Conservation (phyloP, 2,329 filamentous ascomycete genomes). For the Hirsutella minnesotensis region DNA sequence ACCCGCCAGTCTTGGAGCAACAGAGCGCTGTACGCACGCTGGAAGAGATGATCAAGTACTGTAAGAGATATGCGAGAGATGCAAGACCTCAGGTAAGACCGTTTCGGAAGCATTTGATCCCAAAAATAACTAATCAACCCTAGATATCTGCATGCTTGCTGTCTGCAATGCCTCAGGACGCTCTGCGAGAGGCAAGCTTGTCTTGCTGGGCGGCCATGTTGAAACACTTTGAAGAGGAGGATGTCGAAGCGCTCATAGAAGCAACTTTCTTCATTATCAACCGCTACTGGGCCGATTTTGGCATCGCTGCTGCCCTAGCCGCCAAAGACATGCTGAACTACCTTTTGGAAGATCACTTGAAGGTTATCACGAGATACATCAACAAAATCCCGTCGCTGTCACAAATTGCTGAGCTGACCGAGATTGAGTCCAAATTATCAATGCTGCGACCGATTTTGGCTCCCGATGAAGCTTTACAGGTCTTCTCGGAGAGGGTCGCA, state of each 20-base stretch:
- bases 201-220: slow-evolving; percentile 77
- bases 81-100: slow-evolving; percentile 69
- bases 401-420: slow-evolving; percentile 55
- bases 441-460: slow-evolving; percentile 41
- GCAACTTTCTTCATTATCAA: slow-evolving; percentile 83
- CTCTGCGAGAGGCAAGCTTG: slow-evolving; percentile 70
- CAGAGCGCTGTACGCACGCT: slow-evolving; percentile 70
- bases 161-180: slow-evolving; percentile 63
- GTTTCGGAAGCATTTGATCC: background rate
- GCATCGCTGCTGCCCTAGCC: slow-evolving; percentile 42
- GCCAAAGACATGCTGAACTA: slow-evolving; percentile 52
- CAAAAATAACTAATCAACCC: background rate
- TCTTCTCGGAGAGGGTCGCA: slow-evolving; percentile 61
- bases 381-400: slow-evolving; percentile 68
- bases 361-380: slow-evolving; percentile 53
- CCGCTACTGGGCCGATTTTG: slow-evolving; percentile 64
- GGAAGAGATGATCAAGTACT: slow-evolving; percentile 74
- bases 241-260: slow-evolving; percentile 69
- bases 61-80: slow-evolving; percentile 59
- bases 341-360: slow-evolving; percentile 51
- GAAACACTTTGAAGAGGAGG: slow-evolving; percentile 60
- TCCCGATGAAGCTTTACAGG: slow-evolving; percentile 48
- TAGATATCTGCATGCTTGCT: slow-evolving; percentile 88
- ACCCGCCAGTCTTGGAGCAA: slow-evolving; percentile 53
- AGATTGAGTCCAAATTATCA: slow-evolving; percentile 54